Evolutionary conservation across 2,329 filamentous ascomycete species (phyloP).

Genomic region (Xylariaceae sp.): DNA sequence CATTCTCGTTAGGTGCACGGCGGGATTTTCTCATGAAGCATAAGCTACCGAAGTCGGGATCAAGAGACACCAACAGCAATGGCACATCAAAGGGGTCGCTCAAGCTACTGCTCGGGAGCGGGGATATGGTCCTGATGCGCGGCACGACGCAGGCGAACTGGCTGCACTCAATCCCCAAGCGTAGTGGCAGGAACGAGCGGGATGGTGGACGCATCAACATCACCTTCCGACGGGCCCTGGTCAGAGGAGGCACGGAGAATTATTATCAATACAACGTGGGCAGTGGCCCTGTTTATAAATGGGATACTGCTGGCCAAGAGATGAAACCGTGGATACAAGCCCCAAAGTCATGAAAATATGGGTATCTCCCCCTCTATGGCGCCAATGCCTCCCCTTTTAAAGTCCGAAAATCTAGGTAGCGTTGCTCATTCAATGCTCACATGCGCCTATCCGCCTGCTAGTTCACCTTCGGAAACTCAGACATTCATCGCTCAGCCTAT

Average conservation of each 20-base stretch:
- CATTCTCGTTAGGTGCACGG: conserved; percentile 73
- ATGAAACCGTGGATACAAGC: conserved; percentile 50
- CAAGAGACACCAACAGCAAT: conserved; percentile 32
- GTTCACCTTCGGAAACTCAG: not conserved
- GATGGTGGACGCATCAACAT: conserved; percentile 77
- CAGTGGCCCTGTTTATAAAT: conserved; percentile 69
- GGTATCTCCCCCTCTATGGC: conserved; percentile 29
- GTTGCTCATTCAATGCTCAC: conserved; percentile 4
- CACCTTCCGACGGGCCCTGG: conserved; percentile 75
- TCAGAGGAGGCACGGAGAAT: conserved; percentile 77
- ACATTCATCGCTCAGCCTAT: conserved; percentile 42
- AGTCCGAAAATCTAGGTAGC: not conserved
- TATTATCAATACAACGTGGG: conserved; percentile 88
- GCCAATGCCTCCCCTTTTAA: not conserved
- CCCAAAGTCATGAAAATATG: conserved; percentile 17
- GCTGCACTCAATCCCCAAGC: conserved; percentile 80
- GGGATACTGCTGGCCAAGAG: conserved; percentile 64
- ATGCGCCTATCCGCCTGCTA: not conserved
- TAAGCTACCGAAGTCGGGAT: conserved; percentile 59
- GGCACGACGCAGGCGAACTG: conserved; percentile 77
- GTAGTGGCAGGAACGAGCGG: conserved; percentile 67
- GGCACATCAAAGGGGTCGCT: conserved; percentile 46
- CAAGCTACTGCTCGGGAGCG: conserved; percentile 64
- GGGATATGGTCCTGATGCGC: conserved; percentile 82
- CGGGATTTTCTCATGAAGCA: conserved; percentile 83